These are phyloP conservation scores for Thalassiosira profunda DNA, from an alignment of 108 stramenopile species.

Conservation along the genomic window DNA sequence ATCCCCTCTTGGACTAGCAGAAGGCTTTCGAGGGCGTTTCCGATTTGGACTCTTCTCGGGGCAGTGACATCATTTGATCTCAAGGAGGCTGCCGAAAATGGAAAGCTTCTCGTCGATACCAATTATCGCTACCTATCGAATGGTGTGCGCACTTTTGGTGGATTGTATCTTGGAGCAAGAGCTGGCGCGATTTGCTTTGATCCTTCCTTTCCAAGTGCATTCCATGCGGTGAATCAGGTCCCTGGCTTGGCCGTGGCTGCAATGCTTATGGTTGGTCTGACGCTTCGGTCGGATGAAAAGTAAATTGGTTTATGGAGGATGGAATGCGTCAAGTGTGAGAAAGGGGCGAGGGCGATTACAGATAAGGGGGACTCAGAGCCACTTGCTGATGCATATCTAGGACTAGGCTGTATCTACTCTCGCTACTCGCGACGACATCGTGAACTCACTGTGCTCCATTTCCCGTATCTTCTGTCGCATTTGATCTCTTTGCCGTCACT, in stretches of 20 bases:
- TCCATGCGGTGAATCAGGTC: background rate
- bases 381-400: no score
- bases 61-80: constrained; percentile 16
- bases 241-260: constrained; percentile 7
- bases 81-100: constrained; percentile 32
- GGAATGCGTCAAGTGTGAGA: no score
- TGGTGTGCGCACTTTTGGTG: constrained; percentile 17
- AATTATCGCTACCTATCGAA: constrained; percentile 4
- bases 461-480: no score
- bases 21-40: constrained; percentile 25
- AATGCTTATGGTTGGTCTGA: constrained; percentile 10
- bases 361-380: no score
- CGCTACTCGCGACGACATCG: no score
- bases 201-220: constrained; percentile 17
- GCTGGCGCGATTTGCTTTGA: constrained; percentile 12
- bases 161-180: constrained; percentile 2
- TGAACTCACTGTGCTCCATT: no score
- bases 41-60: constrained; percentile 17
- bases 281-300: constrained; percentile 9
- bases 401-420: no score
- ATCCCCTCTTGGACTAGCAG: constrained; percentile 29
- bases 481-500: no score
- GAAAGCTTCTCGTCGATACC: background rate
- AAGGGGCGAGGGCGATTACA: no score
- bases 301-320: background rate